phyloP scores from a whole-genome alignment of 2,329 filamentous ascomycete species.

The Scedosporium apiospermum region DNA sequence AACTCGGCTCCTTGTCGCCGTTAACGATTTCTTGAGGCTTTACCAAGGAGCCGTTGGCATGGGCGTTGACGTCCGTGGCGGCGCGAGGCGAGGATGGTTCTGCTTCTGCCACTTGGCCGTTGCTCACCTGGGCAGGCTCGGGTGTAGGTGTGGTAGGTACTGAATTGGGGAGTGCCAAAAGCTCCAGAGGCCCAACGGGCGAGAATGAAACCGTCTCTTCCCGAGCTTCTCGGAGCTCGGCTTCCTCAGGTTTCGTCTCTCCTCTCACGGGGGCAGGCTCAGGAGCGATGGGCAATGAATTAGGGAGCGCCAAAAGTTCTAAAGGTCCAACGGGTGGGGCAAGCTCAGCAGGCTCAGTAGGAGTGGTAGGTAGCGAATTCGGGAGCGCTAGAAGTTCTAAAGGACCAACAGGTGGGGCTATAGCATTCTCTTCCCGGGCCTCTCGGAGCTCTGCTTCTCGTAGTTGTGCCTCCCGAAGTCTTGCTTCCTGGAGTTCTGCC shows the following conservation, averaged over 20 bases:
- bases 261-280: neutral
- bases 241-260: neutral
- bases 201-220: neutral
- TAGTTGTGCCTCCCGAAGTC: neutral
- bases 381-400: constrained; percentile 8
- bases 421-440: neutral
- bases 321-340: constrained; percentile 34
- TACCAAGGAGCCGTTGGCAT: neutral
- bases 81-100: neutral
- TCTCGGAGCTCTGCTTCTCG: neutral
- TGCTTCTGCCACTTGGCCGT: neutral
- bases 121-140: neutral
- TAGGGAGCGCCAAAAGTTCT: constrained; percentile 11
- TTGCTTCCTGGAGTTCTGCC: neutral
- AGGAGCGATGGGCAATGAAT: constrained; percentile 8
- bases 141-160: constrained; percentile 20
- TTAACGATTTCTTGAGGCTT: neutral
- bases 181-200: constrained; percentile 27
- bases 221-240: neutral
- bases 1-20: neutral
- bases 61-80: neutral
- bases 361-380: constrained; percentile 8
- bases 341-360: neutral
- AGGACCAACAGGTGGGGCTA: neutral
- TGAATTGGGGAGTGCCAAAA: constrained; percentile 50